Evolutionary conservation across 306 rosid genomes (phyloP), one percentile per base, ranked within the genome.

Genomic region (Phaseolus lunatus): DNA sequence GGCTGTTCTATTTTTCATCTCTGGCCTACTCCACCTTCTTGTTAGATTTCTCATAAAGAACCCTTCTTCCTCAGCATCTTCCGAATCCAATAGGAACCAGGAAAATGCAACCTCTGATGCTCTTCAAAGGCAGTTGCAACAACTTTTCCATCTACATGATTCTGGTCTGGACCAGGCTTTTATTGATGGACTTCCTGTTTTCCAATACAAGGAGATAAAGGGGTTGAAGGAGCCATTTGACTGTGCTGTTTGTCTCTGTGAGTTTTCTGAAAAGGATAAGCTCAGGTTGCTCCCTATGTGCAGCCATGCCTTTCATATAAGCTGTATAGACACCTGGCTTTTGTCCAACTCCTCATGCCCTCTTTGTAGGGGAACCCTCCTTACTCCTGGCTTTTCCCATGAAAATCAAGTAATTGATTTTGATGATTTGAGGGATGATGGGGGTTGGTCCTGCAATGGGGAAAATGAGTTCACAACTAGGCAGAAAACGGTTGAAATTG

Each of bases 251-350:
- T 92, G 97, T 81, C 81, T 92, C 3, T 88, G 88, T 73, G 93
- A 92, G 48, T 92, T 90, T 58, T 83, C 93, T 11, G 92, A 88
- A n/a, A 92, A 88, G 82, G 97, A 92, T 80, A 82, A 88, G 85
- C 96, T 92, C 56, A 85, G 97, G 68, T 83, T 92, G 84, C 97
- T 92, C 59, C 97, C 97, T 41, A 65, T 86, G 89, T 92, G 97
- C 59, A 90, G 96, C 79, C 97, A 92, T 83, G 97, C 96, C 78
- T 92, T 92, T 62, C 97, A 92, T 79, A 79, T 92, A 58, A 84
- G 57, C 53, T 92, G 97, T 81, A 92, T 92, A 83, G 97, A 92
- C 84, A 88, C 97, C n/a, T 92, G 97, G 97, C 90, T 92, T 69
- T 77, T 92, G 4, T 88, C 97, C 31, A 92, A 92, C 71, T 92